Base-by-base conservation (phyloP, 2,329 filamentous ascomycete species). In the Cordyceps farinosa region DNA sequence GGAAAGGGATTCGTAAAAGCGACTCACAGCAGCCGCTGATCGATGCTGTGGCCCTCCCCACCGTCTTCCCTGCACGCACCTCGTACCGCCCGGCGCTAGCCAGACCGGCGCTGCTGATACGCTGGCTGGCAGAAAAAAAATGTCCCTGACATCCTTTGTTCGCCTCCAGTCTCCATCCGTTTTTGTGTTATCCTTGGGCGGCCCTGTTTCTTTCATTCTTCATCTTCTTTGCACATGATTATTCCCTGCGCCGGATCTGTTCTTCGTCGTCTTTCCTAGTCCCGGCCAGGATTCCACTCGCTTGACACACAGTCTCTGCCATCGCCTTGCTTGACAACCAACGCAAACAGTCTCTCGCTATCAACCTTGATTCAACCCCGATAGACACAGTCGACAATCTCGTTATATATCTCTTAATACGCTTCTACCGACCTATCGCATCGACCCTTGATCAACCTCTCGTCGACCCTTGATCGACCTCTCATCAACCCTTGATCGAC, bases 211-310 rank as follows among this genome's bases (percentile, higher is more conserved):
- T 30, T 61, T 65, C 64, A 42, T 61, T 56, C 45, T 67, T 56
- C 11, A 55, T 13, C 34, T 53, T 56, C 57, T 63, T 66, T 66
- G 67, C 55, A 48, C 48, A 55, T 59, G 56, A 64, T 65, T 66
- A 66, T 60, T 34, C 63, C 58, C 60, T 61, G 61, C 56, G 66
- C 66, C 56, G 54, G 48, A 52, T 63, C 64, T 55, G 62, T 65
- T 58, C 63, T 40, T 51, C 60, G 47, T 32, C 53, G 62, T 54
- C 22, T 6, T 40, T 38, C 30, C 48, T 45, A 22, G n/a, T 32
- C 56, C 32, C 38, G 48, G 58, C 59, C 59, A 62, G 59, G 40
- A 53, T 42, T 42, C 38, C 57, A n/a, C 59, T 62, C 51, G 59
- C 42, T 62, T 53, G 32, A 22, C 22, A 22, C 45, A 42, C 64